A percentile compares a stretch with the other conserved stretches of the same genome.
These are phyloP conservation scores for Erodium chrysanthum DNA, from an alignment of 441 rosid genomes.

Conservation along the genomic window DNA sequence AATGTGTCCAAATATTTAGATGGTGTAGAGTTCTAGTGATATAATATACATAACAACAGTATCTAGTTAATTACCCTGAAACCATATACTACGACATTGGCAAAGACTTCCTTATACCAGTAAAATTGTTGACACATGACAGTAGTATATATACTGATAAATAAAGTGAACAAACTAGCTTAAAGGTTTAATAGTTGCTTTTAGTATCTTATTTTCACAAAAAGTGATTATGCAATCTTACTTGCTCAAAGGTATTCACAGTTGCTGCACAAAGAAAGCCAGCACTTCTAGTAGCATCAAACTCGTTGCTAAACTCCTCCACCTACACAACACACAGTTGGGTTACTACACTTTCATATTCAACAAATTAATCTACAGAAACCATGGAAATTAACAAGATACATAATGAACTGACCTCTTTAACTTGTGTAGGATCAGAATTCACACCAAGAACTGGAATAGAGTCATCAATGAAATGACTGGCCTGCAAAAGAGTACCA, in stretches of 20 bases:
- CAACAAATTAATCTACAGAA: not conserved
- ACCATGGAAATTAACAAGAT: not conserved
- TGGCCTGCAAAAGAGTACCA: slow-evolving; percentile 88
- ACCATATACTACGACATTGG: too few species aligned
- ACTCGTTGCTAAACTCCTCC: slow-evolving; percentile 47
- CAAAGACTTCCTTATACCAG: not conserved
- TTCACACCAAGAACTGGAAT: slow-evolving; percentile 75
- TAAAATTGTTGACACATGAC: not conserved
- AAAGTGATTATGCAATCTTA: slow-evolving; percentile 20
- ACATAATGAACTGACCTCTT: slow-evolving; percentile 44
- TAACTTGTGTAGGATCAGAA: slow-evolving; percentile 74
- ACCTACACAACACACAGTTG: slow-evolving; percentile 33
- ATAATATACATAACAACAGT: too few species aligned
- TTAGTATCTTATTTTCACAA: not conserved
- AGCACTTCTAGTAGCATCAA: slow-evolving; percentile 80
- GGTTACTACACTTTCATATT: not conserved
- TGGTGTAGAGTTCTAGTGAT: too few species aligned
- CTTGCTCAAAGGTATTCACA: slow-evolving; percentile 66
- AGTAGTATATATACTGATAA: not conserved
- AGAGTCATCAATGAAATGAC: slow-evolving; percentile 73
- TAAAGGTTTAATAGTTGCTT: not conserved
- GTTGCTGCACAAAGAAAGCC: slow-evolving; percentile 86
- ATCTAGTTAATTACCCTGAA: too few species aligned
- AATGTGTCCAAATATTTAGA: too few species aligned
- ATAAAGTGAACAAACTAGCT: not conserved